phyloP scores from a whole-genome alignment of 805 yeast species.

The Schwanniomyces occidentalis region DNA sequence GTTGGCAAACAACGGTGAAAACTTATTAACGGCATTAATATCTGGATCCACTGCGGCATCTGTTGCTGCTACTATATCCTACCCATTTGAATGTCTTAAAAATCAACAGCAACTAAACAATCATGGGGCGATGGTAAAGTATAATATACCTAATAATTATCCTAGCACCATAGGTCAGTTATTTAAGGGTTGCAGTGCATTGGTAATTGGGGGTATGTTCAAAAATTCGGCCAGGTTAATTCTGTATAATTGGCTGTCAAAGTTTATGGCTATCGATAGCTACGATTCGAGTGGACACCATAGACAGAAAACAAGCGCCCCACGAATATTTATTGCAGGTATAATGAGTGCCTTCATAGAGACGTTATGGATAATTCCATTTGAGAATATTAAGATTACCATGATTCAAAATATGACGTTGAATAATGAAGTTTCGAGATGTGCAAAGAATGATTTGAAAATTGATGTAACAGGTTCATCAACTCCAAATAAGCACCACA shows the following conservation, averaged over 20 bases:
- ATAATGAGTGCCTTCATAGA: constrained; percentile 80
- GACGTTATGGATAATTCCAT: constrained; percentile 82
- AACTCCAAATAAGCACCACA: constrained; percentile 22
- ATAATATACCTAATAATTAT: constrained; percentile 32
- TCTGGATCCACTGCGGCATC: constrained; percentile 66
- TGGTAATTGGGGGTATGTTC: constrained; percentile 70
- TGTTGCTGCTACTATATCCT: constrained; percentile 60
- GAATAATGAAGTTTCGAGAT: constrained; percentile 25
- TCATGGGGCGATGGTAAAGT: constrained; percentile 33
- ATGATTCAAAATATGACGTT: constrained; percentile 68
- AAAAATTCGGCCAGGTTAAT: constrained; percentile 75
- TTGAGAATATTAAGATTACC: constrained; percentile 79
- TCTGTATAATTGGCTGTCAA: constrained; percentile 72
- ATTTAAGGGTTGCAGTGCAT: constrained; percentile 67
- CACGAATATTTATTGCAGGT: constrained; percentile 82
- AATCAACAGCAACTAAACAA: constrained; percentile 63
- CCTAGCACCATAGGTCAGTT: constrained; percentile 35
- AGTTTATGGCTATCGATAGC: constrained; percentile 56
- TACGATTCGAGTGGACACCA: constrained; percentile 32
- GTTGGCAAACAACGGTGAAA: constrained; percentile 18
- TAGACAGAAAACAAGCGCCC: constrained; percentile 67
- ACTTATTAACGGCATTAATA: constrained; percentile 55
- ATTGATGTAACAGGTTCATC: constrained; percentile 29
- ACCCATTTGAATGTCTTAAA: constrained; percentile 72
- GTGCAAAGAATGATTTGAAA: constrained; percentile 16